These are phyloP conservation scores for Adiantum capillusveneris DNA, from an alignment of 75 land plant species.

Conservation along the genomic window DNA sequence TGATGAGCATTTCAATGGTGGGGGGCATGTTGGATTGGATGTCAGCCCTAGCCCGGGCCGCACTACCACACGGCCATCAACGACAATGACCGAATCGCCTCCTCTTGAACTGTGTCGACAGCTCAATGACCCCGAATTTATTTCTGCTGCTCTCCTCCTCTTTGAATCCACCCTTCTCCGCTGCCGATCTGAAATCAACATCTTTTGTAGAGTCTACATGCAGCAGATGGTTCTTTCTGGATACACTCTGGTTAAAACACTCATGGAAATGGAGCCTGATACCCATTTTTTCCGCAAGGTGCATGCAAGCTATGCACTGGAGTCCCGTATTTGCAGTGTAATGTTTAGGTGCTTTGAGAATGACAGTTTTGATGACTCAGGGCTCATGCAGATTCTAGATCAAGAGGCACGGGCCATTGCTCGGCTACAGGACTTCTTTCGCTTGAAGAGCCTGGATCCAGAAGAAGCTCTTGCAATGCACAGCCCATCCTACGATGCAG, in stretches of 20 bases:
- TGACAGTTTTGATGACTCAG: conserved; percentile 36
- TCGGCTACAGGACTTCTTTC: conserved; percentile 17
- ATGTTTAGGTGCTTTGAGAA: conserved; percentile 36
- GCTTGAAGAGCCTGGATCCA: conserved; percentile 15
- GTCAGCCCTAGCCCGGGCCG: background rate
- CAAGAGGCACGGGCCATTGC: conserved; percentile 12
- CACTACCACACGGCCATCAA: background rate
- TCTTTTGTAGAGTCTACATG: conserved; percentile 28
- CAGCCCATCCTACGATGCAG: conserved; percentile 14
- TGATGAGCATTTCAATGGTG: too few relatives aligned
- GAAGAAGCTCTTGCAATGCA: conserved; percentile 16
- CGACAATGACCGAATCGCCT: background rate
- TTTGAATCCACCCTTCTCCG: conserved; percentile 23
- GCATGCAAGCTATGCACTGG: conserved; percentile 2
- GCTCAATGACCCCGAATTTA: background rate
- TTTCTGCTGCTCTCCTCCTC: conserved; percentile 6
- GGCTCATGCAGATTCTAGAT: conserved; percentile 26
- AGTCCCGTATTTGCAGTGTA: conserved; percentile 7
- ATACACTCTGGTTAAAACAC: conserved; percentile 10
- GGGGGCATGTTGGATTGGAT: too few relatives aligned
- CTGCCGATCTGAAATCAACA: conserved; percentile 21
- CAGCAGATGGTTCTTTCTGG: conserved; percentile 37
- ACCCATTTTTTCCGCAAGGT: background rate
- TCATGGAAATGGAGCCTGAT: conserved; percentile 2
- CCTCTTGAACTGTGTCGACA: background rate